phyloP scores from a whole-genome alignment of 192 early-diverging fungal species.

The Podochytrium sp. region DNA sequence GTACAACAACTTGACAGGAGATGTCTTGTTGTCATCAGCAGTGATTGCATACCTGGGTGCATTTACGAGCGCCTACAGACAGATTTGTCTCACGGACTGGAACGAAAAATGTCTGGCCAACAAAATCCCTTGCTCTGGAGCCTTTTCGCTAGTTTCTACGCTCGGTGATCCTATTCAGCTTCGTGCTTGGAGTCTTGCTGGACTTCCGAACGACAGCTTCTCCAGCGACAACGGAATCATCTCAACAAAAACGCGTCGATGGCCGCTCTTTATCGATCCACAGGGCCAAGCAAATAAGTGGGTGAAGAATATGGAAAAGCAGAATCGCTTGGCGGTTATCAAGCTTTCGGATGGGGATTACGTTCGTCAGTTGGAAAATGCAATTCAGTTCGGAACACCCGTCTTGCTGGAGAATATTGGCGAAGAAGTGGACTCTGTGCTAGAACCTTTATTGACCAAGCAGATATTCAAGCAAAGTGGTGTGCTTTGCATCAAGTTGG shows the following conservation, averaged over 20 bases:
- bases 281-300: constrained; percentile 71
- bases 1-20: constrained; percentile 58
- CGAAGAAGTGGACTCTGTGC: constrained; percentile 66
- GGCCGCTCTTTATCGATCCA: constrained; percentile 66
- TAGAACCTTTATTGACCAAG: constrained; percentile 66
- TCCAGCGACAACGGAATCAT: constrained; percentile 67
- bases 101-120: constrained; percentile 43
- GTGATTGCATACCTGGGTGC: constrained; percentile 67
- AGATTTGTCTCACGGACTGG: constrained; percentile 53
- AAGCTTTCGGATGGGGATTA: constrained; percentile 66
- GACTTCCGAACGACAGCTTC: constrained; percentile 63
- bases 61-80: constrained; percentile 59
- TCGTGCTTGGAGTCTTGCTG: constrained; percentile 61
- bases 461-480: constrained; percentile 68
- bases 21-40: constrained; percentile 60
- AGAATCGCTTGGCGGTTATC: constrained; percentile 56
- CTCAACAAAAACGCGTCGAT: constrained; percentile 56
- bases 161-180: constrained; percentile 66
- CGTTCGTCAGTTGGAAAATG: constrained; percentile 61
- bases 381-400: constrained; percentile 66
- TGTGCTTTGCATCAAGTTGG: constrained; percentile 61
- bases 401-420: constrained; percentile 66
- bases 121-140: constrained; percentile 54
- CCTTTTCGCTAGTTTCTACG: constrained; percentile 54
- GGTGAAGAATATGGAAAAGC: constrained; percentile 69